Conservation (phyloP, 257 asterid genomes). For the Cynanchum wilfordii region DNA sequence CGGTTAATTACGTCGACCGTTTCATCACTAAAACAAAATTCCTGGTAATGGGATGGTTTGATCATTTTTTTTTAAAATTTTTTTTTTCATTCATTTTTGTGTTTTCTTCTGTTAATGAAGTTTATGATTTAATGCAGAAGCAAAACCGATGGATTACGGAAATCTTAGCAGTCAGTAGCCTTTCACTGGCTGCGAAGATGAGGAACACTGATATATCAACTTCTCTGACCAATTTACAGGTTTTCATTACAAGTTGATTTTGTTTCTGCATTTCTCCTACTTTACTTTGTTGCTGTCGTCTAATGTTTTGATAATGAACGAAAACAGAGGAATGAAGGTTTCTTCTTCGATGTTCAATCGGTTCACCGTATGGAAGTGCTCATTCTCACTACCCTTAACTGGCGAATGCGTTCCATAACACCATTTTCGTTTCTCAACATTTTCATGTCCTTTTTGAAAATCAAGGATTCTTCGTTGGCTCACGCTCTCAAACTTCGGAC, state of each 20-base stretch:
- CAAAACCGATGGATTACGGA: slow-evolving; percentile 46
- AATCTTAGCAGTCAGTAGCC: slow-evolving; percentile 45
- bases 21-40: slow-evolving; percentile 42
- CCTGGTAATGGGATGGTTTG: slow-evolving; percentile 25
- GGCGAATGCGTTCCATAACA: slow-evolving; percentile 60
- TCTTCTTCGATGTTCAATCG: slow-evolving; percentile 30
- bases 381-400: slow-evolving; percentile 38
- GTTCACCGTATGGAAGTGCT: slow-evolving; percentile 52
- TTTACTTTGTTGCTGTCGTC: no score
- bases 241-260: not conserved
- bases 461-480: slow-evolving; percentile 27
- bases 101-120: not conserved
- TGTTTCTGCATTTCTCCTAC: not conserved
- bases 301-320: not conserved
- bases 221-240: slow-evolving; percentile 41
- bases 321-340: slow-evolving; percentile 43
- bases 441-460: slow-evolving; percentile 31
- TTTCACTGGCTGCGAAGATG: slow-evolving; percentile 63
- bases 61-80: not conserved
- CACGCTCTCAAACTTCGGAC: slow-evolving; percentile 34
- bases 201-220: slow-evolving; percentile 25
- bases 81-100: no score
- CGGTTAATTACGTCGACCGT: slow-evolving; percentile 58
- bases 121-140: slow-evolving; percentile 28
- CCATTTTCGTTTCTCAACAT: slow-evolving; percentile 54